Base-by-base conservation (phyloP, 2,329 filamentous ascomycete species). In the Akanthomyces dipterigenus region DNA sequence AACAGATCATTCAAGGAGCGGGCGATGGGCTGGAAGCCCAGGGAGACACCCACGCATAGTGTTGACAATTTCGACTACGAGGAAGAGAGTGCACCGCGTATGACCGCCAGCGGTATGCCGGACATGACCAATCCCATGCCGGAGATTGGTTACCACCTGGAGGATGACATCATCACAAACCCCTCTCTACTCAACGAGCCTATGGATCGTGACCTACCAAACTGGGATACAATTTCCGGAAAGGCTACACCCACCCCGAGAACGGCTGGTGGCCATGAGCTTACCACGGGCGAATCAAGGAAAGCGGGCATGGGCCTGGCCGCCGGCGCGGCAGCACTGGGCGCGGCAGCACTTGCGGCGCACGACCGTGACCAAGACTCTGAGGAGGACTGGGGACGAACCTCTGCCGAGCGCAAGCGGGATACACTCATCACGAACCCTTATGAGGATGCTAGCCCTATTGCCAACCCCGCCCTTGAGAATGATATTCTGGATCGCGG, bases 161-260 rank as follows among this genome's bases (percentile, higher is more conserved):
- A 82, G 12, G 82, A 85, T 42, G 91, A 96, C 64, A 82, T 91
- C 18, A 88, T 85, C 50, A 96, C 92, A 20, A 96, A 96, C 70
- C 91, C 91, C 3, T 96, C 93, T 0, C 81, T 93, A 55, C 86
- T 96, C 45, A 84, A 92, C 65, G 91, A 89, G 20, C 88, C 87
- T 1, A 82, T 89, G 55, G 87, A 85, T 55, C 60, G 65, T 20
- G 65, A 63, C 7, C 64, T 66, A 22, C 46, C 56, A n/a, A 55
- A 60, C 28, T 63, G 62, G 38, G 79, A 82, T 55, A 77, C 80
- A 59, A 86, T 83, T 79, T 79, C 80, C 36, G 83, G 83, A 60
- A 78, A 83, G 60, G 74, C 78, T 12, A 86, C 84, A 1, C 83
- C 84, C 2, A 76, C 72, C 1, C 71, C 70, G 50, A 66, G 62